Conservation (phyloP, 2,329 filamentous ascomycete species). For the Bipolaris sorokiniana region DNA sequence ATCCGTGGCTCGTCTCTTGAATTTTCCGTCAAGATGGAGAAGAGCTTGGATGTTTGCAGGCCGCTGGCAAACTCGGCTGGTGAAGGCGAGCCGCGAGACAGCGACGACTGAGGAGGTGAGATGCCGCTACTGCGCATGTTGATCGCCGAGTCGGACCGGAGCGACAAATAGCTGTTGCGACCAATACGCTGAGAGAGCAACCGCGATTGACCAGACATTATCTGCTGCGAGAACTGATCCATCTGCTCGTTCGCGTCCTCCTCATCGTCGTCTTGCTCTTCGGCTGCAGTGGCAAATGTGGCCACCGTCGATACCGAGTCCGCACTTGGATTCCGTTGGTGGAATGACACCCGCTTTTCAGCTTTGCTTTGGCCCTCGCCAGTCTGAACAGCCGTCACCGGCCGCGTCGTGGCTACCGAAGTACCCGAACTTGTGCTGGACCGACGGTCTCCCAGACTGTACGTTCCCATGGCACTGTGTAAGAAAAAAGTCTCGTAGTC, state of each 20-base stretch:
- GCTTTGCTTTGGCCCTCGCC: slow-evolving; percentile 27
- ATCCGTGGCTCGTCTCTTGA: slow-evolving; percentile 41
- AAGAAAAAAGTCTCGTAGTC: slow-evolving; percentile 97
- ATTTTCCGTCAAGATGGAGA: slow-evolving; percentile 51
- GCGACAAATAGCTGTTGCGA: slow-evolving; percentile 25
- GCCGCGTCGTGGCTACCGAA: slow-evolving; percentile 60
- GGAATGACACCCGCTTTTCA: slow-evolving; percentile 40
- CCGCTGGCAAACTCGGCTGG: slow-evolving; percentile 38
- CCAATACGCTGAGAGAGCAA: slow-evolving; percentile 23
- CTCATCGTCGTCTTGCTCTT: slow-evolving; percentile 53
- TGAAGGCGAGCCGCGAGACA: slow-evolving; percentile 40
- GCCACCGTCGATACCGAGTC: slow-evolving; percentile 66
- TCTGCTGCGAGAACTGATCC: slow-evolving; percentile 47
- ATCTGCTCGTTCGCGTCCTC: slow-evolving; percentile 51
- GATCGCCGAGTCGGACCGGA: slow-evolving; percentile 44
- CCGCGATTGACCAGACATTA: slow-evolving; percentile 33
- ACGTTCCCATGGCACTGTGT: slow-evolving; percentile 85
- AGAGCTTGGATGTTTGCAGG: slow-evolving; percentile 50
- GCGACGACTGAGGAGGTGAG: slow-evolving; percentile 39
- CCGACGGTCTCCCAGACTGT: slow-evolving; percentile 64
- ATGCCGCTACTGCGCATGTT: slow-evolving; percentile 36
- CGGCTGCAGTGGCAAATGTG: slow-evolving; percentile 68
- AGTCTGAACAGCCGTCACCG: slow-evolving; percentile 37
- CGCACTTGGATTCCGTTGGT: slow-evolving; percentile 61
- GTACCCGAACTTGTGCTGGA: slow-evolving; percentile 60